Evolutionary conservation across 768 basidiomycete genomes (phyloP), one percentile per base, ranked within the genome.

Genomic region (Hygrocybe coccinea): DNA sequence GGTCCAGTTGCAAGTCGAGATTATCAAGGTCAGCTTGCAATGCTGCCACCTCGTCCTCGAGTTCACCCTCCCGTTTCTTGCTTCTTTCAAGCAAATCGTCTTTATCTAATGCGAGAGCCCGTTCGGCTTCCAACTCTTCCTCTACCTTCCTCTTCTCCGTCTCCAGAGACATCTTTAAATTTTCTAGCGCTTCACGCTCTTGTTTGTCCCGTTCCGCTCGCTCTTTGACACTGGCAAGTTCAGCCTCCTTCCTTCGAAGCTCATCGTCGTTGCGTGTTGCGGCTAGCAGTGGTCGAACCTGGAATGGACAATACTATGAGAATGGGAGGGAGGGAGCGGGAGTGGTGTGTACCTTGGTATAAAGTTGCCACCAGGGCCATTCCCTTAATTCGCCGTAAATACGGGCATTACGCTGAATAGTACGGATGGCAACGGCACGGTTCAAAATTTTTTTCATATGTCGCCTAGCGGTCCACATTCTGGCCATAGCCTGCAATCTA

Each of bases 301-400:
- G 54, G 9, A n/a, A 45, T 19, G 54, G 38, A 4, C 22, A 50
- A 63, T 54, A 56, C 44, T 52, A 61, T 49, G 59, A 60, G 46
- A 4, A 54, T 49, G 21, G 45, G 5, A 10, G 15, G 41, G 38
- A 8, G 51, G 34, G 41, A 17, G 21, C 2, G 34, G 12, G 53
- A n/a, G 34, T 21, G n/a, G n/a, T 36, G 54, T 70, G 44, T 58
- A 84, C 92, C 77, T 95, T 95, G 2, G 93, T 93, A 67, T 95
- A 99, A 8, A 98, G 78, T 59, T 94, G 89, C 97, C 97, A 99
- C 97, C 97, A 98, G 1, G 95, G 94, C 97, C 97, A 98, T 51
- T 95, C 91, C 45, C 84, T 79, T 25, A 99, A 77, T 54, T 91
- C 87, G 6, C 87, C 85, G 66, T 98, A 98, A 19, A 97, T 79